phyloP scores from a whole-genome alignment of 2,329 filamentous ascomycete species.

The Onygenales sp. region DNA sequence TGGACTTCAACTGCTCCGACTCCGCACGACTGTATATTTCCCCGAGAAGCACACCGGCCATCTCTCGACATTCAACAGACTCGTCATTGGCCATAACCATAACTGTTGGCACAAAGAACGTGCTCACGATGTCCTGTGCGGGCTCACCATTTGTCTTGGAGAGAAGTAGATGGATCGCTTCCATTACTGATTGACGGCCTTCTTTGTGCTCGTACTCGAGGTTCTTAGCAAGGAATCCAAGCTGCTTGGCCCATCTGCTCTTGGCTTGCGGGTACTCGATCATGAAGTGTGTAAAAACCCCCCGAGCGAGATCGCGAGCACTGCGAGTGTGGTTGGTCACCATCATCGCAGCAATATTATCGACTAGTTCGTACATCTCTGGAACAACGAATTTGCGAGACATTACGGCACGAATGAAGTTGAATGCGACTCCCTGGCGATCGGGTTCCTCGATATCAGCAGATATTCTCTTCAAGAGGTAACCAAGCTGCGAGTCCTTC shows the following conservation, averaged over 20 bases:
- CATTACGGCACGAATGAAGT: constrained; percentile 80
- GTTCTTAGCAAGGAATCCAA: constrained; percentile 82
- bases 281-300: constrained; percentile 88
- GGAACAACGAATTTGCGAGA: constrained; percentile 78
- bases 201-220: constrained; percentile 82
- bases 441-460: constrained; percentile 88
- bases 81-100: constrained; percentile 84
- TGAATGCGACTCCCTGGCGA: constrained; percentile 87
- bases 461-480: constrained; percentile 70
- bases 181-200: constrained; percentile 85
- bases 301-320: constrained; percentile 77
- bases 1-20: constrained; percentile 59
- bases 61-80: constrained; percentile 71
- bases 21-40: constrained; percentile 72
- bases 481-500: constrained; percentile 72
- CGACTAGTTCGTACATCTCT: constrained; percentile 81
- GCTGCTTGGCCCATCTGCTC: constrained; percentile 77
- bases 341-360: constrained; percentile 85
- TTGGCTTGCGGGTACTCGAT: constrained; percentile 91
- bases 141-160: constrained; percentile 74
- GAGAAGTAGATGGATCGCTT: constrained; percentile 77
- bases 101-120: constrained; percentile 77
- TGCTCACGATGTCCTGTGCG: constrained; percentile 69
- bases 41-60: constrained; percentile 70
- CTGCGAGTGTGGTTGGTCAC: constrained; percentile 88